phyloP scores from a whole-genome alignment of 805 yeast genomes.

The Hanseniaspora hatyaiensis region DNA sequence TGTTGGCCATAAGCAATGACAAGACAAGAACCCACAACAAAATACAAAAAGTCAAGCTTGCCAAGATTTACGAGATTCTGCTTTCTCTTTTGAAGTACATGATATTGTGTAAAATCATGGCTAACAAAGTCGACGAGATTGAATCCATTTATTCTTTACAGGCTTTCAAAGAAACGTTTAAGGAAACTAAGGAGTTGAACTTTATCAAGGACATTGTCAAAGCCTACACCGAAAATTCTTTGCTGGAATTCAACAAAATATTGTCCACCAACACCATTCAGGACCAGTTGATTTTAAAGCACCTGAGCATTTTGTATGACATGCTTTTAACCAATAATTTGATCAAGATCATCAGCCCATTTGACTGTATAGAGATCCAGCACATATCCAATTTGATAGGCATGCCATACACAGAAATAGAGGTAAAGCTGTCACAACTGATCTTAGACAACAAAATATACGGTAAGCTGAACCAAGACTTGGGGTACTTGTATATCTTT shows the following conservation, averaged over 20 bases:
- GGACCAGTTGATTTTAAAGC: constrained; percentile 81
- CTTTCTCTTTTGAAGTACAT: constrained; percentile 79
- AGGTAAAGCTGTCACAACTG: constrained; percentile 92
- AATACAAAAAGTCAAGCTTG: not conserved
- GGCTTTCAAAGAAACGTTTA: constrained; percentile 33
- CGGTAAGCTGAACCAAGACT: constrained; percentile 96
- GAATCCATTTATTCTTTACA: constrained; percentile 48
- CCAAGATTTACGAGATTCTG: constrained; percentile 48
- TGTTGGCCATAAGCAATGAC: not conserved
- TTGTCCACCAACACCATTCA: constrained; percentile 47
- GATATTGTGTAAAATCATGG: constrained; percentile 87
- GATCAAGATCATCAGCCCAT: constrained; percentile 90
- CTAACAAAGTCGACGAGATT: constrained; percentile 74
- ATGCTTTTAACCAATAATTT: constrained; percentile 84
- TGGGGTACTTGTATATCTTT: constrained; percentile 89
- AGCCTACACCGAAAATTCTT: constrained; percentile 80
- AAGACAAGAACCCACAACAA: constrained; percentile 29
- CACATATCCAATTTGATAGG: constrained; percentile 84
- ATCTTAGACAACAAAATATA: constrained; percentile 87
- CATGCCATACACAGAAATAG: constrained; percentile 74
- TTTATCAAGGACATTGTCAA: constrained; percentile 90
- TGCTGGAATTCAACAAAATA: constrained; percentile 82
- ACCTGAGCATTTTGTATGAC: constrained; percentile 85
- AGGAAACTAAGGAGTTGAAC: constrained; percentile 67
- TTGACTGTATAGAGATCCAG: constrained; percentile 84